Percentiles rank a stretch among this genome's conserved stretches.
These are phyloP conservation scores for Alternaria longipes DNA, from an alignment of 2,329 filamentous ascomycete genomes.

Conservation along the genomic window DNA sequence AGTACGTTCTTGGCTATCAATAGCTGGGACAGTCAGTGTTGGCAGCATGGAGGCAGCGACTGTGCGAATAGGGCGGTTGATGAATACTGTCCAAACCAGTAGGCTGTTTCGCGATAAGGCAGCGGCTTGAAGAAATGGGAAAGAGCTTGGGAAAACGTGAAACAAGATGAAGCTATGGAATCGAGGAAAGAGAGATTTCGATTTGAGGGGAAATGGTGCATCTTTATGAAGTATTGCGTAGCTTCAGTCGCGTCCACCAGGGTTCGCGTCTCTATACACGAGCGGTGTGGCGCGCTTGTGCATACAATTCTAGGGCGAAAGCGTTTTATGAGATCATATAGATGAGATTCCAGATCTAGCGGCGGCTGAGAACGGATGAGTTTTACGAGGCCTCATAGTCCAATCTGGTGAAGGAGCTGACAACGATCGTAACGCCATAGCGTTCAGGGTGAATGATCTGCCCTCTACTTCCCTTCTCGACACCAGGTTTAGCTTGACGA, in stretches of 20 bases:
- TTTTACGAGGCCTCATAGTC: not conserved
- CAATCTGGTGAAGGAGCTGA: not conserved
- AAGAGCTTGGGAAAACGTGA: too few relatives aligned
- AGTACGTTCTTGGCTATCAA: not conserved
- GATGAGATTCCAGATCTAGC: not conserved
- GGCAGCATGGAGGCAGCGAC: not conserved
- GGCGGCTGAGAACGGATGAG: not conserved
- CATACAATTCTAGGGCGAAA: not conserved
- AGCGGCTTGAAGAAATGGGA: not conserved
- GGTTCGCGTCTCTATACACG: not conserved
- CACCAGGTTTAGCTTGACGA: too few relatives aligned
- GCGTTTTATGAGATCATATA: not conserved
- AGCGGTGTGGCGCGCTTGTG: not conserved
- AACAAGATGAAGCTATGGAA: too few relatives aligned
- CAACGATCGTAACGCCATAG: not conserved
- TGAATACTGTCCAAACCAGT: not conserved
- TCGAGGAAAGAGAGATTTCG: not conserved
- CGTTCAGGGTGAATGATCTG: too few relatives aligned
- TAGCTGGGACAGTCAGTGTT: not conserved
- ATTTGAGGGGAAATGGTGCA: too few relatives aligned
- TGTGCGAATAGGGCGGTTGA: not conserved
- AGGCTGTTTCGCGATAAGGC: not conserved
- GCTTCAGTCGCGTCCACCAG: not conserved
- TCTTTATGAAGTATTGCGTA: too few relatives aligned
- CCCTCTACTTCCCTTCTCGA: too few relatives aligned